Evolutionary conservation across 345 rosid species (phyloP), one percentile per base, ranked within the genome.

Genomic region (Passiflora organensis): DNA sequence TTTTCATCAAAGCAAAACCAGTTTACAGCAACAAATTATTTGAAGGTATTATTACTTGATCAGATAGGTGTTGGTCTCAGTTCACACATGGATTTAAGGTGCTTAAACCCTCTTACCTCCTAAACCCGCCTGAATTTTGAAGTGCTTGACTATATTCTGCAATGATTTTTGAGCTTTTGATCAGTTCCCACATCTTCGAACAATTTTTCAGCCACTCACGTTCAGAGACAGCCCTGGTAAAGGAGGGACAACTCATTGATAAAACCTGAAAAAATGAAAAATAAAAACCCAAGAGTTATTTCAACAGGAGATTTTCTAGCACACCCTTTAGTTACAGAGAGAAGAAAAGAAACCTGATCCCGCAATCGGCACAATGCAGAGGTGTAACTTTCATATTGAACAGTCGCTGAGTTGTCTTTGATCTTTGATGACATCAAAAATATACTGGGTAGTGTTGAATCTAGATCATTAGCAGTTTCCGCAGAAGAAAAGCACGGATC

Each of bases 161-260:
- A 32, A 82, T 84, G 39, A 79, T 65, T 1, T 83, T 62, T 52
- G 93, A 88, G 63, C 68, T 78, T 67, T 82, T 88, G 60, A 88
- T 79, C 6, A 81, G 53, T 57, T 88, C 93, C 96, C 96, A 88
- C 73, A 88, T 81, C 80, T 82, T 88, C 4, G 82, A 86, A 10
- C 93, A 76, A 69, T 72, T 79, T 67, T 80, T 88, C 63, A 85
- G 67, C 96, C 93, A 85, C n/a, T 85, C 93, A 0, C 93, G 84
- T 63, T 88, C 96, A 0, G 96, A 82, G 37, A 88, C 74, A 1
- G 82, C 63, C 72, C 78, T 78, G 3, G 70, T 43, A 55, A 88
- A 88, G 17, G 88, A 62, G 14, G 80, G 72, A 66, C 73, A 47
- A 42, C 56, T 70, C 72, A 76, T 80, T 13, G 93, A 85, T 36